Evolutionary conservation across 371 early-diverging fungal genomes (phyloP), one percentile per base, ranked within the genome.

Genomic region (Zychaea mexicana): DNA sequence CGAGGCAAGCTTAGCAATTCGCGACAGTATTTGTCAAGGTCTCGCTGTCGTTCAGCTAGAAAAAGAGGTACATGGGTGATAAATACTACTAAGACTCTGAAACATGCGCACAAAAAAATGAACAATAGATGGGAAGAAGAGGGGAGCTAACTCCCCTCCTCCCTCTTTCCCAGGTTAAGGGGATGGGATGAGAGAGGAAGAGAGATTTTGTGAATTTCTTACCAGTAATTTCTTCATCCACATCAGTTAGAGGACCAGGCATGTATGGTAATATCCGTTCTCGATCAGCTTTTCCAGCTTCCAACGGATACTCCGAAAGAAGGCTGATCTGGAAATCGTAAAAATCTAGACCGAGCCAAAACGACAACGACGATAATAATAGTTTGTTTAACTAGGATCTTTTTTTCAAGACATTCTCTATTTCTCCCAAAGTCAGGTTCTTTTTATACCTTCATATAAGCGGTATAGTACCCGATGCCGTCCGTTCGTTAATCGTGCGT

Each of bases 291-390:
- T 91, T 86, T 3, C 95, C 95, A 31, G 88, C 85, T 66, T 93
- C 92, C 6, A 76, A 71, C 1, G 92, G 92, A 70, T 88, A 95
- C 59, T 84, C 84, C 38, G 81, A 83, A 47, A 95, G 73, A 19
- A 95, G 78, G n/a, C 84, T 79, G 49, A 92, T 86, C 56, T 95
- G 95, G 55, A 93, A 87, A 52, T 87, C 83, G 72, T 89, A 89
- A 74, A 95, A 92, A 68, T 93, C 92, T 81, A 61, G 52, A 26
- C 17, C 55, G n/a, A n/a, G n/a, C n/a, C n/a, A n/a, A n/a, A n/a
- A n/a, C n/a, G n/a, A n/a, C n/a, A n/a, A n/a, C n/a, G n/a, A n/a
- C n/a, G n/a, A n/a, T n/a, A n/a, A n/a, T n/a, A n/a, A n/a, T n/a
- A n/a, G n/a, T n/a, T n/a, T n/a, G n/a, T n/a, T n/a, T n/a, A n/a